phyloP scores from a whole-genome alignment of 495 filamentous ascomycete species.

The Alectoria sarmentosa region DNA sequence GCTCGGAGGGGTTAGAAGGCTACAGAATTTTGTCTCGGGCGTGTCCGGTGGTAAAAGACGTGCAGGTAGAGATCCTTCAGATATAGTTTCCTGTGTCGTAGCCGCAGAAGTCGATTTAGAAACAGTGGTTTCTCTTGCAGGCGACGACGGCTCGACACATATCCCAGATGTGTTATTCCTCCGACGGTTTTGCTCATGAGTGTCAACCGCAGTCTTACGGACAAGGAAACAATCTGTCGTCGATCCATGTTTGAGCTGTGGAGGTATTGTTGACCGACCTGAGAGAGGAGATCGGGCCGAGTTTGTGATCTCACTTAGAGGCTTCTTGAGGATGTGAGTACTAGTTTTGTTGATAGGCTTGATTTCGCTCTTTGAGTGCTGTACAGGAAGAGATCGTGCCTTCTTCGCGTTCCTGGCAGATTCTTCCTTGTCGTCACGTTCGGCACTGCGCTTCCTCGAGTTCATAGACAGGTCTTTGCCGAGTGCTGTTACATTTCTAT shows the following conservation, averaged over 20 bases:
- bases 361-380: constrained; percentile 3
- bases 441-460: neutral
- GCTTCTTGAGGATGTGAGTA: neutral
- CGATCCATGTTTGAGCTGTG: neutral
- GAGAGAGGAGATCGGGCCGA: neutral
- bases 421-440: neutral
- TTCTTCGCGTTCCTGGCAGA: constrained; percentile 12
- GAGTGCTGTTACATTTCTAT: neutral
- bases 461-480: neutral
- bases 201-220: constrained; percentile 13
- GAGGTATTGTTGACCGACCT: neutral
- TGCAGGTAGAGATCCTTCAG: neutral
- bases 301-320: constrained; percentile 12
- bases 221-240: constrained; percentile 6
- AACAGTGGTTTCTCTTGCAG: constrained; percentile 15
- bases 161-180: neutral
- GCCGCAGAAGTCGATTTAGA: constrained; percentile 14
- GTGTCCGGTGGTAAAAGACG: neutral
- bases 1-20: constrained; percentile 12
- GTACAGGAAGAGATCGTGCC: neutral
- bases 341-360: neutral
- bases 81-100: constrained; percentile 9
- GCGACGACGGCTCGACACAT: constrained; percentile 14
- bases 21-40: no score
- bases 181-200: neutral